These are phyloP conservation scores for Penicillium frequentans DNA, from an alignment of 2,329 filamentous ascomycete species.

Conservation along the genomic window DNA sequence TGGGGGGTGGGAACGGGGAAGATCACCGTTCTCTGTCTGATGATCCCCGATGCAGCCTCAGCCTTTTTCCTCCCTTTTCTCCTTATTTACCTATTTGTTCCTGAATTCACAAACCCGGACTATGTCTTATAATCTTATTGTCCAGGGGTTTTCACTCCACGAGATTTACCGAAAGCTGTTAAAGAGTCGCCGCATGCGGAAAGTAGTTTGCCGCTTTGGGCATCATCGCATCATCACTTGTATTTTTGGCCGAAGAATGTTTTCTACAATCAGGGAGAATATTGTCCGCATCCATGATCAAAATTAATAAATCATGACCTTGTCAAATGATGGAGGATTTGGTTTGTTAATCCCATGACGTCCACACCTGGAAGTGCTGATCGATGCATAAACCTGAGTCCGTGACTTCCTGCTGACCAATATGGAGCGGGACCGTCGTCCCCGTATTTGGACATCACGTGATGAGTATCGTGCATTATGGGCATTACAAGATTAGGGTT, in stretches of 20 bases:
- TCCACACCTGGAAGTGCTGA: background rate
- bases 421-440: too few relatives aligned
- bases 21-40: conserved; percentile 20
- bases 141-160: conserved; percentile 4
- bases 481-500: background rate
- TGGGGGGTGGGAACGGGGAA: background rate
- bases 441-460: too few relatives aligned
- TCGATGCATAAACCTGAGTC: too few relatives aligned
- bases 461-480: background rate
- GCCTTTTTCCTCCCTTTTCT: background rate
- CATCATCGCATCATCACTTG: conserved; percentile 24
- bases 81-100: background rate
- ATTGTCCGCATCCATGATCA: background rate
- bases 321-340: conserved; percentile 20
- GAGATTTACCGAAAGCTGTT: conserved; percentile 13
- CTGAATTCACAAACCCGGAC: background rate
- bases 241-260: conserved; percentile 10
- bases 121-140: conserved; percentile 5
- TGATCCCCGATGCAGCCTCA: conserved; percentile 21
- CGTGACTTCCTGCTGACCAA: too few relatives aligned
- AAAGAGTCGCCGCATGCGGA: conserved; percentile 29
- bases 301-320: conserved; percentile 8
- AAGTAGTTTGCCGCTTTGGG: conserved; percentile 24
- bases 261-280: background rate
- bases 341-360: conserved; percentile 12